phyloP scores from a whole-genome alignment of 2,329 filamentous ascomycete genomes.

The Emmonsia crescens region DNA sequence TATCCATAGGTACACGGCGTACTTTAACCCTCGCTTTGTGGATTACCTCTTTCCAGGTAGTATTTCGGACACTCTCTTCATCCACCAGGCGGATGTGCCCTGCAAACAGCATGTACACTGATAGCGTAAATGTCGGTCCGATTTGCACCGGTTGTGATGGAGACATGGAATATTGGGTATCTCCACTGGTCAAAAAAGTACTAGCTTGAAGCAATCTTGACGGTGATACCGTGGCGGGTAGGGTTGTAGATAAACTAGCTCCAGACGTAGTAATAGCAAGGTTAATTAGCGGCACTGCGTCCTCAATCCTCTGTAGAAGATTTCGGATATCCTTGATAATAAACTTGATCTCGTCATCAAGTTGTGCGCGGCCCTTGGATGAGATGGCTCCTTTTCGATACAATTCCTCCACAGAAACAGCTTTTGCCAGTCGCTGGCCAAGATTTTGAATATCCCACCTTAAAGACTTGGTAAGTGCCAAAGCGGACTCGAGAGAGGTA shows the following conservation, averaged over 20 bases:
- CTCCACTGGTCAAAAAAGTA: slow-evolving; percentile 76
- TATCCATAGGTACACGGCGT: slow-evolving; percentile 54
- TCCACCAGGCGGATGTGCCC: slow-evolving; percentile 56
- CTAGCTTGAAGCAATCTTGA: slow-evolving; percentile 87
- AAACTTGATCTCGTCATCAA: slow-evolving; percentile 52
- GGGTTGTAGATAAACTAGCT: slow-evolving; percentile 66
- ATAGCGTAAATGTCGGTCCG: slow-evolving; percentile 74
- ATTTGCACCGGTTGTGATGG: slow-evolving; percentile 62
- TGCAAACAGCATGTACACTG: slow-evolving; percentile 89
- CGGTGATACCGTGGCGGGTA: slow-evolving; percentile 76
- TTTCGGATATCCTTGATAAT: slow-evolving; percentile 67
- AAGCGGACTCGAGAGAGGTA: slow-evolving; percentile 71
- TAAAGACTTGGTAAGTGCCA: slow-evolving; percentile 69
- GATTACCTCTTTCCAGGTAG: slow-evolving; percentile 92
- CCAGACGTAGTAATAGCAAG: slow-evolving; percentile 91
- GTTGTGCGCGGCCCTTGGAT: slow-evolving; percentile 41
- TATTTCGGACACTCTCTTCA: slow-evolving; percentile 48
- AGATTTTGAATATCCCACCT: slow-evolving; percentile 73
- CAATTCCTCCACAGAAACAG: slow-evolving; percentile 48
- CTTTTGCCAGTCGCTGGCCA: slow-evolving; percentile 61
- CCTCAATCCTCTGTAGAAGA: slow-evolving; percentile 70
- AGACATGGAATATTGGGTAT: slow-evolving; percentile 64
- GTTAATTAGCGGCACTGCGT: slow-evolving; percentile 83
- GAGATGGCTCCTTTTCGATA: slow-evolving; percentile 24
- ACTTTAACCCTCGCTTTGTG: slow-evolving; percentile 84